Conservation (phyloP, 768 basidiomycete species). For the Panaeolus papilionaceus region DNA sequence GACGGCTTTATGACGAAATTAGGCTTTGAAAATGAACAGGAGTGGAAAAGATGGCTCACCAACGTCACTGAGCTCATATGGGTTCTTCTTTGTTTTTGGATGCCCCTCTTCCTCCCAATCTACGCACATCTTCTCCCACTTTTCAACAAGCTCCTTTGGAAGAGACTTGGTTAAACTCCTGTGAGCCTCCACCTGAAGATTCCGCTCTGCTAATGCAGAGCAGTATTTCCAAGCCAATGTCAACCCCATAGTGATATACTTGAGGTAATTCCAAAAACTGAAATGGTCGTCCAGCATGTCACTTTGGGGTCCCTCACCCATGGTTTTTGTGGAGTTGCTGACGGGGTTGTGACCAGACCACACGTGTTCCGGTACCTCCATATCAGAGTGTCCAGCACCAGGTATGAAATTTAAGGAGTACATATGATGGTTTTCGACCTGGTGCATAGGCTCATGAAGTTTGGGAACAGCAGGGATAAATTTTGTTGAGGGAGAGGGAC, state of each 20-base stretch:
- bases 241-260: slow-evolving; percentile 17
- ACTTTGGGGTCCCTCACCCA: slow-evolving; percentile 27
- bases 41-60: background rate
- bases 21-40: background rate
- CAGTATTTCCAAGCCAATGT: slow-evolving; percentile 7
- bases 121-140: slow-evolving; percentile 12
- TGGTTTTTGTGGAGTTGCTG: slow-evolving; percentile 32
- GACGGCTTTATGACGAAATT: background rate
- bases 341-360: slow-evolving; percentile 30
- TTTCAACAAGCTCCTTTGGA: background rate
- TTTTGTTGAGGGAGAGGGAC: background rate
- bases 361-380: slow-evolving; percentile 38
- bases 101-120: slow-evolving; percentile 15
- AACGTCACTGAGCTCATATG: slow-evolving; percentile 12
- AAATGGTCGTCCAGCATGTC: slow-evolving; percentile 40
- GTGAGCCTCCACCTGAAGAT: slow-evolving; percentile 20
- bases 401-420: slow-evolving; percentile 34
- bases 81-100: slow-evolving; percentile 16
- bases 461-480: slow-evolving; percentile 17
- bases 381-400: slow-evolving; percentile 34
- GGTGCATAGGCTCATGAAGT: slow-evolving; percentile 18
- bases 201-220: slow-evolving; percentile 9
- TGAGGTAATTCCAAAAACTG: slow-evolving; percentile 34
- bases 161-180: background rate
- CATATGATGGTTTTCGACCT: slow-evolving; percentile 1